A percentile compares a stretch with the other conserved stretches of the same genome.
phyloP scores from a whole-genome alignment of 2,329 filamentous ascomycete species.

The Colletotrichum orbiculare region DNA sequence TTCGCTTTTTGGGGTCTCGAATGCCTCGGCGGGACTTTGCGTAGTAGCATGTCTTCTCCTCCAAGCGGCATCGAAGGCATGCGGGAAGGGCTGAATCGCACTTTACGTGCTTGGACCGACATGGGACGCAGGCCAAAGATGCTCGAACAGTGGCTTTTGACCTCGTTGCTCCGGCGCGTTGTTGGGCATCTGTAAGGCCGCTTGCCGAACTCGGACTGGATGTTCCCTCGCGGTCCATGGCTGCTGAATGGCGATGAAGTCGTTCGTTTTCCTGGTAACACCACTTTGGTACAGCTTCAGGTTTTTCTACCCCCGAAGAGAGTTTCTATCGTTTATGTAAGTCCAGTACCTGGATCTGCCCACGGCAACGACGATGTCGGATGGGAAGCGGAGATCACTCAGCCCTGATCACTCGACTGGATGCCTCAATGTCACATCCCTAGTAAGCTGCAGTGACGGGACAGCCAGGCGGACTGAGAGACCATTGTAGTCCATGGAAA shows the following conservation, averaged over 20 bases:
- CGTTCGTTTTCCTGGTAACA: background rate
- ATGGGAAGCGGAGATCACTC: background rate
- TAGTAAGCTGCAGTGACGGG: conserved; percentile 13
- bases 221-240: conserved; percentile 19
- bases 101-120: conserved; percentile 58
- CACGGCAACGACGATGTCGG: background rate
- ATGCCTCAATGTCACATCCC: conserved; percentile 26
- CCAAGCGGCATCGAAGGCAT: conserved; percentile 57
- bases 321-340: conserved; percentile 34
- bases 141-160: conserved; percentile 53
- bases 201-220: conserved; percentile 21
- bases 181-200: conserved; percentile 14
- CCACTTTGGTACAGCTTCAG: background rate
- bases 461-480: background rate
- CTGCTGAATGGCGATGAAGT: background rate
- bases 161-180: conserved; percentile 33
- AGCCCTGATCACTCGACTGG: conserved; percentile 2
- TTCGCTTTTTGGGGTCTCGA: conserved; percentile 48
- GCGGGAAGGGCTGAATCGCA: conserved; percentile 45
- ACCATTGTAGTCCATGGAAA: too few species aligned
- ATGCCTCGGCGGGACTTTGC: conserved; percentile 59
- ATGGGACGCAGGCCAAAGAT: conserved; percentile 59
- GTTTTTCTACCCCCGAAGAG: background rate
- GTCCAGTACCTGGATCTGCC: background rate
- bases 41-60: conserved; percentile 58